Base-by-base conservation (phyloP, 2,329 filamentous ascomycete genomes). In the Aureobasidium sp. region DNA sequence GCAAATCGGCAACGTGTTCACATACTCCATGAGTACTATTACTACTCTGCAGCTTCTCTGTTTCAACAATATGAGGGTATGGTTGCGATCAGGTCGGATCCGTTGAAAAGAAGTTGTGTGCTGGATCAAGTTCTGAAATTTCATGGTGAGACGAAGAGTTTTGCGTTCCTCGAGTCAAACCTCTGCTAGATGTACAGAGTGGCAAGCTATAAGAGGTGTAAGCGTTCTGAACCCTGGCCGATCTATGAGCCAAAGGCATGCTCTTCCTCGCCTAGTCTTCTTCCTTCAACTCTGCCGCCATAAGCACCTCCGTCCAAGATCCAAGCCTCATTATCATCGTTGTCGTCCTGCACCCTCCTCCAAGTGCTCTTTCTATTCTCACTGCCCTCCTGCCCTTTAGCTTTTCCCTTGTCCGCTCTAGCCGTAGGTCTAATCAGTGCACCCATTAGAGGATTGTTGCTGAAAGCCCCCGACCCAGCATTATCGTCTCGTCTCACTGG, bases 361-460 rank as follows among this genome's bases (percentile, higher is more conserved):
- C 79, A 81, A 5, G 72, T 72, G 42, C 71, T 75, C 63, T 74
- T 75, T 31, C 67, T 65, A 11, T 58, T 64, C 31, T 67, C 65
- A 5, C 53, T 65, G 48, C 58, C 69, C 24, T 65, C 67, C 45
- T 70, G 73, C 14, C 70, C 75, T 59, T 75, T 77, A 7, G 77
- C 82, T 67, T 85, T 83, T 4, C 78, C 81, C 66, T 82, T 82
- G 17, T 74, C 73, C 61, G 83, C 71, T 61, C 72, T 75, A 48
- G 77, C 77, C 2, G 85, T 81, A 0, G 88, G 88, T 66, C 83
- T 80, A 66, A 91, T 87, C 65, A 90, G 69, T 0, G 81, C 80
- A 2, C 83, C 82, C 14, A 90, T 74, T 33, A 90, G 72, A 1
- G 88, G 88, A 65, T 91, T 91, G 62, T 77, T 80, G 67, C 85